Conservation (phyloP, 441 rosid genomes). For the Populus tomentosa region DNA sequence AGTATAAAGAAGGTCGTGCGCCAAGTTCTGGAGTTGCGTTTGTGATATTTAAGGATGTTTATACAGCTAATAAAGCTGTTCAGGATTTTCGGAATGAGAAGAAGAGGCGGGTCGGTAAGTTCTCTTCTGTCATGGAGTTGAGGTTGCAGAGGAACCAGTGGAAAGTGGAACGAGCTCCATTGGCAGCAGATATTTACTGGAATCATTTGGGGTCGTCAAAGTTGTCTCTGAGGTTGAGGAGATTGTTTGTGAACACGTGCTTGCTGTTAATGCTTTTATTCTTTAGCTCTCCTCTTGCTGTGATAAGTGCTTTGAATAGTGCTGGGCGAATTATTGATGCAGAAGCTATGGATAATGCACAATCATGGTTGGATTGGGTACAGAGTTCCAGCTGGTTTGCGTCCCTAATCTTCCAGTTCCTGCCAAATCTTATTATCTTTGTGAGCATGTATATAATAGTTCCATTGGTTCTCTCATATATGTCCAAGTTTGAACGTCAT, state of each 20-base stretch:
- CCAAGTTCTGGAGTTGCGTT: slow-evolving; percentile 95
- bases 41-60: slow-evolving; percentile 89
- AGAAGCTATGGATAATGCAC: slow-evolving; percentile 90
- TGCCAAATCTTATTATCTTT: slow-evolving; percentile 85
- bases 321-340: slow-evolving; percentile 87
- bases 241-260: slow-evolving; percentile 80
- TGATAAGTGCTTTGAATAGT: slow-evolving; percentile 71
- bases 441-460: slow-evolving; percentile 91
- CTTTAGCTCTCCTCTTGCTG: slow-evolving; percentile 89
- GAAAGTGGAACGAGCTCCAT: slow-evolving; percentile 95
- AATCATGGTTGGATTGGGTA: slow-evolving; percentile 86
- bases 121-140: slow-evolving; percentile 77
- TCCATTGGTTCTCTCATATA: slow-evolving; percentile 84
- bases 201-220: slow-evolving; percentile 86
- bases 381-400: slow-evolving; percentile 94
- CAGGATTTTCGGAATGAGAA: slow-evolving; percentile 78
- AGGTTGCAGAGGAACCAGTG: slow-evolving; percentile 91
- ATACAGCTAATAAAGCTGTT: slow-evolving; percentile 87
- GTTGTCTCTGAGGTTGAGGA: slow-evolving; percentile 53
- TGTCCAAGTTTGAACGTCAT: slow-evolving; percentile 90
- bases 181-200: slow-evolving; percentile 96
- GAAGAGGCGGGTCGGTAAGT: slow-evolving; percentile 76
- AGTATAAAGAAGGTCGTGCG: slow-evolving; percentile 75
- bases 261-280: slow-evolving; percentile 74
- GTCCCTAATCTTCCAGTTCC: slow-evolving; percentile 77